A percentile compares a stretch with the other conserved stretches of the same genome.
phyloP scores from a whole-genome alignment of 2,329 filamentous ascomycete genomes.

The Penicillium glabrum region DNA sequence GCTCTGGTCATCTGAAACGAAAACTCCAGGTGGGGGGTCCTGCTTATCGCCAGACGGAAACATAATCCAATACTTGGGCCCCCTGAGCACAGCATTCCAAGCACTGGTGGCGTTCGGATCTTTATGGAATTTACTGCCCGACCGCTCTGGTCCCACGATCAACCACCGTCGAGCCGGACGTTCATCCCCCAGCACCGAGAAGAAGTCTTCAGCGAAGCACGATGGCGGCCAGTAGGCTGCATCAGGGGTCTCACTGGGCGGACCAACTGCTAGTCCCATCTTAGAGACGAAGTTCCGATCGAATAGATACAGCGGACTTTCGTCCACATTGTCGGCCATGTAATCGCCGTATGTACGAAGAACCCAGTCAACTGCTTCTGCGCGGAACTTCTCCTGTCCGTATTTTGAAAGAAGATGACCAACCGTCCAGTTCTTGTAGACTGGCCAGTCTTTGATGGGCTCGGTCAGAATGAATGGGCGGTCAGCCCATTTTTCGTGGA shows the following conservation, averaged over 20 bases:
- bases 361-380: conserved; percentile 92
- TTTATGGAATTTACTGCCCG: conserved; percentile 94
- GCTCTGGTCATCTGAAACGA: conserved; percentile 82
- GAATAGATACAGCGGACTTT: conserved; percentile 90
- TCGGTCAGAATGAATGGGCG: conserved; percentile 83
- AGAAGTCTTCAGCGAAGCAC: conserved; percentile 85
- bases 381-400: conserved; percentile 70
- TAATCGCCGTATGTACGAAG: conserved; percentile 79
- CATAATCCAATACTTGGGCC: conserved; percentile 98
- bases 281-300: conserved; percentile 85
- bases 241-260: conserved; percentile 37
- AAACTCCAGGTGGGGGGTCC: conserved; percentile 80
- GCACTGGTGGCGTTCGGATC: conserved; percentile 69
- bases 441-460: conserved; percentile 79
- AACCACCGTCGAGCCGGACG: conserved; percentile 90
- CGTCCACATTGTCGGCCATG: conserved; percentile 75
- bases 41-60: conserved; percentile 69
- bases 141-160: conserved; percentile 82
- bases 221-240: conserved; percentile 74
- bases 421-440: conserved; percentile 71
- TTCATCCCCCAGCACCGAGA: conserved; percentile 72
- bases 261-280: conserved; percentile 68
- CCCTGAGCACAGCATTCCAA: conserved; percentile 91
- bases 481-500: conserved; percentile 72
- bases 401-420: conserved; percentile 66